phyloP scores from a whole-genome alignment of 495 filamentous ascomycete genomes.

The Halenospora varia region DNA sequence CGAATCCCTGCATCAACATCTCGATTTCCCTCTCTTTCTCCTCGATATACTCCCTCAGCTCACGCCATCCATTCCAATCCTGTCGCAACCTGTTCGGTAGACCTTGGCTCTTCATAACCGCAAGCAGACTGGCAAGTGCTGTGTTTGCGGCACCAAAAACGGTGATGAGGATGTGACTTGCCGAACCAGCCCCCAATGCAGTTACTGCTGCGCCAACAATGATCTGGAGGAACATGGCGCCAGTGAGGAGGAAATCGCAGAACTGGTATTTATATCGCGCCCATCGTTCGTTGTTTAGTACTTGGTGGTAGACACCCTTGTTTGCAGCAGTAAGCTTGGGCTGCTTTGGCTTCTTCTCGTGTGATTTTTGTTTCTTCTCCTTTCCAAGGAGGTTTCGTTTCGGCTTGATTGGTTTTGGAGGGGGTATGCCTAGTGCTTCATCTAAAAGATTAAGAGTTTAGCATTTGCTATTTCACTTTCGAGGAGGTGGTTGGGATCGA shows the following conservation, averaged over 20 bases:
- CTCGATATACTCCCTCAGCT: constrained; percentile 29
- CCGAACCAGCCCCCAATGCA: constrained; percentile 23
- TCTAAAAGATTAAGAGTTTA: too few species aligned
- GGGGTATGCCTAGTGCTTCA: constrained; percentile 11
- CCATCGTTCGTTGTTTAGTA: constrained; percentile 1
- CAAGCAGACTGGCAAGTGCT: constrained; percentile 28
- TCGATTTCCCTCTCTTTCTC: constrained; percentile 24
- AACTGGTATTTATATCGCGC: constrained; percentile 5
- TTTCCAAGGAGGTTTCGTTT: background rate
- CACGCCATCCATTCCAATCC: constrained; percentile 26
- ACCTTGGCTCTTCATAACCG: constrained; percentile 29
- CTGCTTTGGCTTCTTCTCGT: background rate
- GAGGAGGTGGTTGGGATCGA: too few species aligned
- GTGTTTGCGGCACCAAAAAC: constrained; percentile 31
- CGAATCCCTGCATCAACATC: constrained; percentile 7
- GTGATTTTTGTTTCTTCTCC: background rate
- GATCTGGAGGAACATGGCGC: constrained; percentile 26
- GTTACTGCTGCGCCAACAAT: constrained; percentile 30
- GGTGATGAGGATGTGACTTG: constrained; percentile 20
- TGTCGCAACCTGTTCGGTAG: constrained; percentile 29
- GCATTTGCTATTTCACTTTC: too few species aligned
- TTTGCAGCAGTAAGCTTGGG: constrained; percentile 10
- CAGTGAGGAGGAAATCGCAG: constrained; percentile 8
- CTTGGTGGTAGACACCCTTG: constrained; percentile 19
- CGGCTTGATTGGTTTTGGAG: constrained; percentile 2